phyloP scores from a whole-genome alignment of 2,329 filamentous ascomycete genomes.

The Fusarium sp. region DNA sequence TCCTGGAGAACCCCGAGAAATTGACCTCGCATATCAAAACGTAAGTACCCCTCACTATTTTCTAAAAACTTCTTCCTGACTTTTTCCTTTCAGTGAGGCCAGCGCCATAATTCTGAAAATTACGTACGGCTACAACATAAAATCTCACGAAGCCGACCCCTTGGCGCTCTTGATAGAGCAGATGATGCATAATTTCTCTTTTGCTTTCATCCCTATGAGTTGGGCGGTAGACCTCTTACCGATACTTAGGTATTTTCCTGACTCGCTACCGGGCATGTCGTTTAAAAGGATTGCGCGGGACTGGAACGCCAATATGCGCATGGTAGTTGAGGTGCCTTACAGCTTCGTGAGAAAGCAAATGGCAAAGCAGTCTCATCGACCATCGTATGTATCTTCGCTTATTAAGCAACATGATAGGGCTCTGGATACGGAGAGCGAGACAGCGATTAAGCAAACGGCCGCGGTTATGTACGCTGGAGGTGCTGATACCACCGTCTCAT shows the following conservation, averaged over 20 bases:
- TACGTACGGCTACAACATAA: constrained; percentile 48
- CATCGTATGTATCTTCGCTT: constrained; percentile 44
- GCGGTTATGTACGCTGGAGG: constrained; percentile 11
- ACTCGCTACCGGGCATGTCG: constrained; percentile 42
- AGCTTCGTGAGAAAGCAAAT: constrained; percentile 44
- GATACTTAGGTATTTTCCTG: constrained; percentile 44
- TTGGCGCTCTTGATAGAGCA: constrained; percentile 42
- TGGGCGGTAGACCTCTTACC: constrained; percentile 45
- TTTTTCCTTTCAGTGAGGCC: constrained; percentile 35
- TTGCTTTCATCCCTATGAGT: not conserved
- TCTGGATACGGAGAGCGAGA: not conserved
- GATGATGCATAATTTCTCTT: constrained; percentile 4
- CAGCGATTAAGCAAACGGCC: not conserved
- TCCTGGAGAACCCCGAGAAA: not conserved
- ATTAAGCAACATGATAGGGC: constrained; percentile 23
- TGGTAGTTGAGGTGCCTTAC: constrained; percentile 40
- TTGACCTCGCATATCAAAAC: not conserved
- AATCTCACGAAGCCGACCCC: constrained; percentile 40
- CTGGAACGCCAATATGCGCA: constrained; percentile 35
- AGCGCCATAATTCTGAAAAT: constrained; percentile 40
- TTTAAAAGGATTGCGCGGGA: constrained; percentile 44
- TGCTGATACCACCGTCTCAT: not conserved
- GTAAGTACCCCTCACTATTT: not conserved
- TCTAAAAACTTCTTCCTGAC: no score
- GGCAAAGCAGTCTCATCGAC: not conserved